phyloP scores from a whole-genome alignment of 345 rosid genomes.

The Eucalyptus viminalis region DNA sequence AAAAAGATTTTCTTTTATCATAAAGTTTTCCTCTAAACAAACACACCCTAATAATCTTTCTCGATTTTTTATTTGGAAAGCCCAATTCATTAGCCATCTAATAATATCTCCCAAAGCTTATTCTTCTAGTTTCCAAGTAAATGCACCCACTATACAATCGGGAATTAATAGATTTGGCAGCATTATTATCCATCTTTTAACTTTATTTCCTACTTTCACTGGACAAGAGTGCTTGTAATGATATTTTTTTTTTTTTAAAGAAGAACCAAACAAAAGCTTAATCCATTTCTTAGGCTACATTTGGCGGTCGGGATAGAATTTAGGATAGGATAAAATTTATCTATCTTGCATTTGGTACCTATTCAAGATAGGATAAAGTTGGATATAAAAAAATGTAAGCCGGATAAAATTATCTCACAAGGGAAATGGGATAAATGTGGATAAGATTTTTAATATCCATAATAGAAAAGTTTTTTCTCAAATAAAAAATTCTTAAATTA shows the following conservation, averaged over 20 bases:
- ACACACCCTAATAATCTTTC: background rate
- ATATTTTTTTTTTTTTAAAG: background rate
- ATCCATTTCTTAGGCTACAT: background rate
- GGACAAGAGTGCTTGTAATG: background rate
- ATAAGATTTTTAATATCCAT: too few relatives aligned
- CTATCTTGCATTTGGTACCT: too few relatives aligned
- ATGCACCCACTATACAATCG: background rate
- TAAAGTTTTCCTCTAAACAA: background rate
- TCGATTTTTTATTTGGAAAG: too few relatives aligned
- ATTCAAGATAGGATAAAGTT: too few relatives aligned
- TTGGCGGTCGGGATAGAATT: fast-evolving
- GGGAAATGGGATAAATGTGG: too few relatives aligned
- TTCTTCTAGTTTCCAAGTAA: background rate
- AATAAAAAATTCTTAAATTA: too few relatives aligned
- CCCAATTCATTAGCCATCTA: too few relatives aligned
- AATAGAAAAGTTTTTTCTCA: too few relatives aligned
- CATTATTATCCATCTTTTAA: background rate
- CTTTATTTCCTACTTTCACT: background rate
- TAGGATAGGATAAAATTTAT: too few relatives aligned
- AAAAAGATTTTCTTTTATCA: background rate
- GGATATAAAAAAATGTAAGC: fast-evolving
- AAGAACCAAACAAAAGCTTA: background rate
- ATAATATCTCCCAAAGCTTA: background rate
- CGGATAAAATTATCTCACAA: fast-evolving
- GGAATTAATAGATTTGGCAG: background rate